Evolutionary conservation across 345 rosid species (phyloP).

Genomic region (Salix brachista): DNA sequence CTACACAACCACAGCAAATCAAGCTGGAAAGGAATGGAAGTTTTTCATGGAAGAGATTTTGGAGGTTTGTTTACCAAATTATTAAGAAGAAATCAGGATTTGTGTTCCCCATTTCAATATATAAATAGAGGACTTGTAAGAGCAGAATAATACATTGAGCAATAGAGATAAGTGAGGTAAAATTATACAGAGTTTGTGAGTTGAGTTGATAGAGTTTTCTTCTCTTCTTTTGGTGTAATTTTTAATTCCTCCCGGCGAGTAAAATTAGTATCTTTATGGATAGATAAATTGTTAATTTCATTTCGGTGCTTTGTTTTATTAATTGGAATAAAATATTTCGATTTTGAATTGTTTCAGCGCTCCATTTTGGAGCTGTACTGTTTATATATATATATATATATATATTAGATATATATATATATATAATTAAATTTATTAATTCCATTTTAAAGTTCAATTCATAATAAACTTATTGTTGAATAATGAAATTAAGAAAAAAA

Average conservation of each 20-base stretch:
- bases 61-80: background rate
- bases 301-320: no score
- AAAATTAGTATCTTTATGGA: no score
- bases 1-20: background rate
- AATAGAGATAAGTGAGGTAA: background rate
- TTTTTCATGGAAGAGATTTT: background rate
- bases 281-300: no score
- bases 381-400: no score
- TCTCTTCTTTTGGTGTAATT: background rate
- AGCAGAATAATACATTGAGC: background rate
- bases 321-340: no score
- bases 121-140: background rate
- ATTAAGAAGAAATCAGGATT: background rate
- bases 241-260: background rate
- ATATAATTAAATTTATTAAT: no score
- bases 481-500: no score
- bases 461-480: no score
- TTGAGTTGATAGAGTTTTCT: background rate
- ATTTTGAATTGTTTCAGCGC: no score
- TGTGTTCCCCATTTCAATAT: background rate
- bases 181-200: background rate
- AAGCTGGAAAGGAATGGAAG: background rate
- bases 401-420: no score
- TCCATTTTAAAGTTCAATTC: no score
- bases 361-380: no score